Base-by-base conservation (phyloP, 768 basidiomycete genomes). In the Suillus tomentosus region DNA sequence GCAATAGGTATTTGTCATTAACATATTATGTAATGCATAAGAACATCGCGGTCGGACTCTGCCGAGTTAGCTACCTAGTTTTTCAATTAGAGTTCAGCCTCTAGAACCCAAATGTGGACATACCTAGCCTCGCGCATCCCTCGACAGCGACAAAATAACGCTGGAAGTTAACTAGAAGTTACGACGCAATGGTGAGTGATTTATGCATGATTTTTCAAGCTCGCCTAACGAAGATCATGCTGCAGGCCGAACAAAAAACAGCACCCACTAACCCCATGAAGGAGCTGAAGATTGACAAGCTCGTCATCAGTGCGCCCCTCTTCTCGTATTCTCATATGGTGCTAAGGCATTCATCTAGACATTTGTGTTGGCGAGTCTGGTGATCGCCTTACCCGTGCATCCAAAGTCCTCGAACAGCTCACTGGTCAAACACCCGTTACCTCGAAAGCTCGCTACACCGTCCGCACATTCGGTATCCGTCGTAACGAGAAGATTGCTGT, bases 401-500 rank as follows among this genome's bases (percentile, higher is more conserved):
- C 96, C 78, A 99, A 99, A 82, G 96, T 99, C 72, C 85, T 99
- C 73, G 96, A 99, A 82, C 96, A 99, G 81, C 90, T 99, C 68
- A 99, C 96, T 72, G 96, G 96, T 72, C 96, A 99, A 85, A 94
- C 96, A 56, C 96, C 96, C 76, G 96, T 99, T 72, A 97, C 96
- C 71, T 98, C 96, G 78, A 99, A 99, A 87, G 97, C 96, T 67
- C 94, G 97, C 71, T 99, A 96, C 91, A 99, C 97, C 76, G 95
- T 99, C 80, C 95, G 96, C 71, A 92, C 92, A 57, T 99, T 99
- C 84, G 92, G 94, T 75, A 99, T 99, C 86, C 92, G 97, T 78
- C 93, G 97, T 83, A 99, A 99, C 85, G 96, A 99, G 83, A 99
- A 99, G 87, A 99, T 99, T 77, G 96, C 96, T 57, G 93, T 94